Percentiles rank a stretch among this genome's conserved stretches.
phyloP scores from a whole-genome alignment of 495 filamentous ascomycete genomes.

The Aspergillus campestris region DNA sequence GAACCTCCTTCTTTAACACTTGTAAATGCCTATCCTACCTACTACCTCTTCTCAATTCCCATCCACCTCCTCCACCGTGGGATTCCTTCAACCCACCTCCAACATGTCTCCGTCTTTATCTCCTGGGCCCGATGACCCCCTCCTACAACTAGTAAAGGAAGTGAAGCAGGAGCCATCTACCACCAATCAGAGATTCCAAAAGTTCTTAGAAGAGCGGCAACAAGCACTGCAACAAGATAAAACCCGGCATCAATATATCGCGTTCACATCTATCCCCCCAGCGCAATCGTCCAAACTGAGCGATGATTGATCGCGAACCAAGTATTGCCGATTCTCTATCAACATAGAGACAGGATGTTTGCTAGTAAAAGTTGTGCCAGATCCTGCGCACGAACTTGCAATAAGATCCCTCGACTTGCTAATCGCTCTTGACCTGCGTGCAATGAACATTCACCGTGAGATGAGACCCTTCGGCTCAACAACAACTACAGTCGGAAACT shows the following conservation, averaged over 20 bases:
- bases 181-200: slow-evolving; percentile 10
- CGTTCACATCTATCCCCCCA: slow-evolving; percentile 13
- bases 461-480: slow-evolving; percentile 14
- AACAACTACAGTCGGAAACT: slow-evolving; percentile 13
- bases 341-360: slow-evolving; percentile 14
- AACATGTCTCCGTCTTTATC: slow-evolving; percentile 8
- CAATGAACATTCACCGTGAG: slow-evolving; percentile 10
- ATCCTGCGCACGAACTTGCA: slow-evolving; percentile 12
- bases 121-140: slow-evolving; percentile 9
- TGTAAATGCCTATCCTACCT: slow-evolving; percentile 4
- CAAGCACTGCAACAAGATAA: slow-evolving; percentile 13
- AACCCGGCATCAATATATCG: slow-evolving; percentile 15
- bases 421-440: slow-evolving; percentile 10
- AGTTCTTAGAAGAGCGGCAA: slow-evolving; percentile 10
- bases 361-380: slow-evolving; percentile 13
- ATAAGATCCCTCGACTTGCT: slow-evolving; percentile 9
- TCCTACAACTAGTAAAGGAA: slow-evolving; percentile 10
- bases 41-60: slow-evolving; percentile 5
- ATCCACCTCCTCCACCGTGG: slow-evolving; percentile 9
- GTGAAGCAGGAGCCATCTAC: slow-evolving; percentile 9
- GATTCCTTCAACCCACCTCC: slow-evolving; percentile 9
- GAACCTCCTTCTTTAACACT: slow-evolving; percentile 5
- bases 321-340: slow-evolving; percentile 12
- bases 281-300: slow-evolving; percentile 10
- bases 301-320: slow-evolving; percentile 15